Conservation (phyloP, 768 basidiomycete species). For the Xerocomellus intermedius region DNA sequence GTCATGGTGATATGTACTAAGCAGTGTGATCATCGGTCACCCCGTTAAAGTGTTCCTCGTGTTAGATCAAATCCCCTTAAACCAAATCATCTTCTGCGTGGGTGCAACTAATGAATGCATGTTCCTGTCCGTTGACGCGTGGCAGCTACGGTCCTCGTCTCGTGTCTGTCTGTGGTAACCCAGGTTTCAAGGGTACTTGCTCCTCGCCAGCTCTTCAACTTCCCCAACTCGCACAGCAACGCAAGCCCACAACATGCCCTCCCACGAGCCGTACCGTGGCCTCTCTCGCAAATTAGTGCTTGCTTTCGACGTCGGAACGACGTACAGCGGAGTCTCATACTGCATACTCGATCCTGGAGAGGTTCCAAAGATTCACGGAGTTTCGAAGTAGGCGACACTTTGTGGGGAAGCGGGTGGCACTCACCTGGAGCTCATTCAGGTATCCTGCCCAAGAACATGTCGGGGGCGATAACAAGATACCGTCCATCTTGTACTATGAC, state of each 20-base stretch:
- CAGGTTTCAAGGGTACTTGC: neutral
- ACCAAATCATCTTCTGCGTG: neutral
- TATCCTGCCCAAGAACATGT: conserved; percentile 45
- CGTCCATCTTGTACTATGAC: conserved; percentile 48
- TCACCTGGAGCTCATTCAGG: no score
- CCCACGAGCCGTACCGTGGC: conserved; percentile 36
- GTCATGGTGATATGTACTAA: neutral
- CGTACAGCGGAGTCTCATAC: conserved; percentile 39
- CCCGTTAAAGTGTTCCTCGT: neutral
- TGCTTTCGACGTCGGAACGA: conserved; percentile 44
- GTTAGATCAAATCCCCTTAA: neutral
- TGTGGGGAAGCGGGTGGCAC: neutral
- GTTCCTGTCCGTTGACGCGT: conserved; percentile 2
- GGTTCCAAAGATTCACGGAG: conserved; percentile 27
- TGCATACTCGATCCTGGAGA: conserved; percentile 35
- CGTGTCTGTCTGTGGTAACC: neutral
- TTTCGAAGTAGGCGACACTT: conserved; percentile 18
- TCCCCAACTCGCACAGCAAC: neutral
- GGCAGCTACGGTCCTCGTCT: neutral
- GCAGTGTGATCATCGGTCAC: neutral
- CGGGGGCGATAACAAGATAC: conserved; percentile 48
- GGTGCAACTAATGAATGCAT: neutral
- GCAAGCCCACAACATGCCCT: conserved; percentile 20
- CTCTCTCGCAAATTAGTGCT: conserved; percentile 38
- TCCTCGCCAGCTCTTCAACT: neutral